Percentiles rank a stretch among this genome's conserved stretches.
Conservation (phyloP, 192 early-diverging fungal genomes). For the Coemansia interrupta region DNA sequence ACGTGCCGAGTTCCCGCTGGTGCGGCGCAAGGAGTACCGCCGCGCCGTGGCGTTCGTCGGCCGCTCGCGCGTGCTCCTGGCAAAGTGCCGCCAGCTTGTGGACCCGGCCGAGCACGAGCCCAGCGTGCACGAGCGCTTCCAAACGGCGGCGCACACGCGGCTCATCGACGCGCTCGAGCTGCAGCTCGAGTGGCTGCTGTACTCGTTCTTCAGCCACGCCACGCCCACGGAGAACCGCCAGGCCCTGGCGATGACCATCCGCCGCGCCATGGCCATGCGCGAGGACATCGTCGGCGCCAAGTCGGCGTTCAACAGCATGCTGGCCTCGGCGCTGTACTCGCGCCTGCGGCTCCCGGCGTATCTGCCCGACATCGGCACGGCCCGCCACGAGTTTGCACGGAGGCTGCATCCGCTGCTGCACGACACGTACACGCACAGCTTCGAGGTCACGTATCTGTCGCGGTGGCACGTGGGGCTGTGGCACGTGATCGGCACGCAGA, state of each 20-base stretch:
- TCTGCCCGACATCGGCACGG: conserved; percentile 36
- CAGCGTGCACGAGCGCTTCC: conserved; percentile 41
- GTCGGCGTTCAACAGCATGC: conserved; percentile 26
- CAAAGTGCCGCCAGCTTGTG: conserved; percentile 27
- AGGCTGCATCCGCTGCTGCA: conserved; percentile 22
- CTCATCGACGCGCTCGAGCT: conserved; percentile 37
- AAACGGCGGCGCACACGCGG: conserved; percentile 16
- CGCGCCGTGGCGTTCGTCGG: conserved; percentile 14
- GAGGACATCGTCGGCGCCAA: conserved; percentile 46
- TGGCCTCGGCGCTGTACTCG: conserved; percentile 20
- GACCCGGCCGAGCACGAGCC: conserved; percentile 29
- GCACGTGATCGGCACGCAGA: conserved; percentile 39
- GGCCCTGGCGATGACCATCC: conserved; percentile 20
- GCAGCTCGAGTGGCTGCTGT: conserved; percentile 47
- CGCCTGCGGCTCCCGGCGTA: conserved; percentile 28
- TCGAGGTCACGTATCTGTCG: conserved; percentile 39
- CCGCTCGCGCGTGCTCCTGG: conserved; percentile 24
- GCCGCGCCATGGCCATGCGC: conserved; percentile 27
- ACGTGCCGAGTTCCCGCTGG: conserved; percentile 26
- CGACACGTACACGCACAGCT: conserved; percentile 19
- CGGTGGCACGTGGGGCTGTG: conserved; percentile 40
- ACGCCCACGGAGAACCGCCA: not conserved
- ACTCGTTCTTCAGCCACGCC: conserved; percentile 37
- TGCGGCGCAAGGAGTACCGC: conserved; percentile 16
- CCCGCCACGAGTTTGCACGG: conserved; percentile 23